These are phyloP conservation scores for Sporothrix variecibatus DNA, from an alignment of 2,329 filamentous ascomycete species.

Conservation along the genomic window DNA sequence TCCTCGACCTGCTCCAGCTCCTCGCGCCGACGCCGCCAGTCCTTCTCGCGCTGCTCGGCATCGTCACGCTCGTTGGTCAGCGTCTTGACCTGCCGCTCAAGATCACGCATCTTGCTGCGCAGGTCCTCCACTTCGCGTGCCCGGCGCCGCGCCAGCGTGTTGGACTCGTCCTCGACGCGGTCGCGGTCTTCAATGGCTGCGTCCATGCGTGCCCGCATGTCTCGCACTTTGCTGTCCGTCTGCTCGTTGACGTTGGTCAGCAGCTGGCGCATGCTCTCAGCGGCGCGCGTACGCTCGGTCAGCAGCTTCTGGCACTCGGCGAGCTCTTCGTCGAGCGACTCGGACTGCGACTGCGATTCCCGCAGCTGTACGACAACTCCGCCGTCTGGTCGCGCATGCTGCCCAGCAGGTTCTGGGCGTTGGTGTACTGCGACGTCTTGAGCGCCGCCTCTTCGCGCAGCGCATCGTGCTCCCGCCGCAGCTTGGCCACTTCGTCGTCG, in stretches of 20 bases:
- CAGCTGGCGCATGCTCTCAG: slow-evolving; percentile 89
- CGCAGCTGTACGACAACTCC: slow-evolving; percentile 89
- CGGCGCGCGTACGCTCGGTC: slow-evolving; percentile 84
- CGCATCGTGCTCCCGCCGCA: slow-evolving; percentile 66
- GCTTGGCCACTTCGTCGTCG: slow-evolving; percentile 70
- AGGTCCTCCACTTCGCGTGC: slow-evolving; percentile 86
- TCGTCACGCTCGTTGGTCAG: slow-evolving; percentile 76
- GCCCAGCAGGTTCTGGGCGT: slow-evolving; percentile 79
- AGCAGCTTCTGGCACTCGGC: slow-evolving; percentile 84
- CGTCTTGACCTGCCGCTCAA: slow-evolving; percentile 73
- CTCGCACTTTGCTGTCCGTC: slow-evolving; percentile 77
- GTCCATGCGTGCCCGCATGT: slow-evolving; percentile 88
- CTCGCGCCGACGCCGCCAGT: slow-evolving; percentile 71
- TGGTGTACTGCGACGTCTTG: slow-evolving; percentile 82
- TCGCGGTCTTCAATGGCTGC: slow-evolving; percentile 92
- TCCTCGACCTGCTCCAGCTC: slow-evolving; percentile 73
- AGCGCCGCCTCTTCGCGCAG: slow-evolving; percentile 80
- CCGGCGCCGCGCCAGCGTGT: slow-evolving; percentile 71
- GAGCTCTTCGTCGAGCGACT: slow-evolving; percentile 89
- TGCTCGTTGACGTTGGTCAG: slow-evolving; percentile 83
- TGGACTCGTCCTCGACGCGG: slow-evolving; percentile 86
- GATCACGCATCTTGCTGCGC: slow-evolving; percentile 74
- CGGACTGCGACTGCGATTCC: slow-evolving; percentile 78
- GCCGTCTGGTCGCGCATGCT: slow-evolving; percentile 92
- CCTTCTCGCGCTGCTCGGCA: slow-evolving; percentile 70